phyloP scores from a whole-genome alignment of 495 filamentous ascomycete genomes.

The Neurospora discreta region DNA sequence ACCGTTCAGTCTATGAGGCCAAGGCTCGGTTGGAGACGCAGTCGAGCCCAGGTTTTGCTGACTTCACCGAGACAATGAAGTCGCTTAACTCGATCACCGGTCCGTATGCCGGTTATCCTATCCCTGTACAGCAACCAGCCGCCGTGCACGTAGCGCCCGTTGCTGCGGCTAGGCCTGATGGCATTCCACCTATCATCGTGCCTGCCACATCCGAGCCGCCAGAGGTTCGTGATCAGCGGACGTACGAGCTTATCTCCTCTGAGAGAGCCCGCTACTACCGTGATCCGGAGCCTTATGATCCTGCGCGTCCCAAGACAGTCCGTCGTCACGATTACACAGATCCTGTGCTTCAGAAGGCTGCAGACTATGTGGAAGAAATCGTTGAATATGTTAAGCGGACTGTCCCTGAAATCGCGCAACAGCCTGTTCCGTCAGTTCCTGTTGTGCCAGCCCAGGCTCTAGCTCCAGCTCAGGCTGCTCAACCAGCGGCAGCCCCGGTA shows the following conservation, averaged over 20 bases:
- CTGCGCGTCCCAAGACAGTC: constrained; percentile 12
- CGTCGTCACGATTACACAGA: constrained; percentile 23
- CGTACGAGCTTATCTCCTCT: constrained; percentile 21
- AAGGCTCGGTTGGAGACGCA: constrained; percentile 9
- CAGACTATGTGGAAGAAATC: constrained; percentile 19
- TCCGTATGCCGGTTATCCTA: constrained; percentile 3
- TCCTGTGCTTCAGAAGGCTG: constrained; percentile 19
- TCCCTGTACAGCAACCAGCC: neutral
- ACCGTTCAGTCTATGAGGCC: constrained; percentile 7
- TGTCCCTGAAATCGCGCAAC: constrained; percentile 11
- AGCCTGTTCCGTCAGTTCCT: constrained; percentile 3
- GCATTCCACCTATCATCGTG: neutral
- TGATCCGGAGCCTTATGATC: constrained; percentile 20
- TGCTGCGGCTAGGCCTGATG: neutral
- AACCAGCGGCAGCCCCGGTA: constrained; percentile 5
- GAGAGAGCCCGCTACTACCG: constrained; percentile 24
- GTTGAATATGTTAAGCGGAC: constrained; percentile 20
- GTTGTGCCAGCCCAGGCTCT: constrained; percentile 2
- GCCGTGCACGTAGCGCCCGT: neutral
- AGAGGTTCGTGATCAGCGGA: constrained; percentile 14
- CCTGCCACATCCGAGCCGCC: neutral
- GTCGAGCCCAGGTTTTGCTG: constrained; percentile 13
- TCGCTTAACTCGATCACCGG: constrained; percentile 12
- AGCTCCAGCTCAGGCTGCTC: neutral
- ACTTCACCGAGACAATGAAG: constrained; percentile 12